Base-by-base conservation (phyloP, 495 filamentous ascomycete genomes). In the Amniculicola lignicola region DNA sequence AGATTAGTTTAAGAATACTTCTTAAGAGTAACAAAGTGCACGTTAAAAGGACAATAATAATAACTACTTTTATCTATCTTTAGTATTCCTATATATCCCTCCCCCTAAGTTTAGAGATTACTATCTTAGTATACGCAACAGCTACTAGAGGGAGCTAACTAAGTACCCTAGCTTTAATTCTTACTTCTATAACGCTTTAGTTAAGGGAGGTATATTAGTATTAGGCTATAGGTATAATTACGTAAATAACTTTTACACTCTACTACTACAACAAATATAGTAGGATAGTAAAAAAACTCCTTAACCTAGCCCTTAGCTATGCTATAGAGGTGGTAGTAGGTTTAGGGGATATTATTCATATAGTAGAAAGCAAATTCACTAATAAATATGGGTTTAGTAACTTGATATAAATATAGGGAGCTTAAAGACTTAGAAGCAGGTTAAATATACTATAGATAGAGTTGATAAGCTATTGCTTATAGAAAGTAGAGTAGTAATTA, bases 401-500 rank as follows among this genome's bases (percentile, higher is more conserved):
- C 49, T 73, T 41, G 65, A 73, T 66, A 66, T 69, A 31, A 68
- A 29, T 40, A 67, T 57, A 16, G 63, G 61, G 44, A 44, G 59
- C 52, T 48, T 74, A 11, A 69, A 57, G 55, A 72, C 69, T 60
- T 74, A 66, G 67, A 71, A 67, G 61, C 67, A 67, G 49, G 62
- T 72, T 28, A 69, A 74, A 61, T 72, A 70, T 71, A 61, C 54
- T 36, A 47, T 9, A 19, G 57, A 69, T 15, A 70, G 63, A 64
- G 57, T 72, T 59, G 64, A 74, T 69, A 69, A 74, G 59, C 46
- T 72, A 19, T 55, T 66, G 37, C 65, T 74, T 66, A 69, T 72
- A 37, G 27, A 48, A 35, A 33, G 44, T 14, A 27, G 44, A 35
- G 18, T 22, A 27, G 44, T 48, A 27, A 10, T 48, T 19, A 19